These are phyloP conservation scores for Apiospora phragmitis DNA, from an alignment of 2,329 filamentous ascomycete genomes.

Conservation along the genomic window DNA sequence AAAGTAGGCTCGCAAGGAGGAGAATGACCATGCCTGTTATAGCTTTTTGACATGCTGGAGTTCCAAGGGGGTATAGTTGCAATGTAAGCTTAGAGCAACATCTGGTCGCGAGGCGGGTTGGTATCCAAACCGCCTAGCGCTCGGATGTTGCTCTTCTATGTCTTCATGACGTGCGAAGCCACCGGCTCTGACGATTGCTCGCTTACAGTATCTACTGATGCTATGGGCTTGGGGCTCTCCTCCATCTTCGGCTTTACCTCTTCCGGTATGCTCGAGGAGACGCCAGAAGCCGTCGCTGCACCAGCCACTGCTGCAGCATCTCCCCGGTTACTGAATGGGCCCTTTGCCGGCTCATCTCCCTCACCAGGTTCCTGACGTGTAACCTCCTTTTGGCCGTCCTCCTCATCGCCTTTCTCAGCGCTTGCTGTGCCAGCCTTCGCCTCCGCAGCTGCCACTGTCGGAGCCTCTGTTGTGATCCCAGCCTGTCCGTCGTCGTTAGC, in stretches of 20 bases:
- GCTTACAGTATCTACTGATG: neutral
- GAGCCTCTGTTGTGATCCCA: neutral
- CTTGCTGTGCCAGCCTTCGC: neutral
- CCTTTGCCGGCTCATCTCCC: neutral
- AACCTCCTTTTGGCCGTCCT: neutral
- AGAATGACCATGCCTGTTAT: neutral
- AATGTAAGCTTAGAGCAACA: too few relatives aligned
- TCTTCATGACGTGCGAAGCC: neutral
- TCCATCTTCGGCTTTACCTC: neutral
- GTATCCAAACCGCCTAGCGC: too few relatives aligned
- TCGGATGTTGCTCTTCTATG: neutral
- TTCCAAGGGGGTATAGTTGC: neutral
- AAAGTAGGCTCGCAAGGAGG: too few relatives aligned
- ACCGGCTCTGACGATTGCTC: neutral
- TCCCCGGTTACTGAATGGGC: neutral
- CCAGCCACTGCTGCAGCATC: neutral
- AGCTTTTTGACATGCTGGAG: neutral
- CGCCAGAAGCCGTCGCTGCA: neutral
- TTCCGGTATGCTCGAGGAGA: neutral
- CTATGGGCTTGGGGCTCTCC: neutral
- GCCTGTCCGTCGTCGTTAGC: conserved; percentile 1
- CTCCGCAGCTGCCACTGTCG: neutral
- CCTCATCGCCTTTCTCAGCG: neutral
- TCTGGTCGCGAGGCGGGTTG: too few relatives aligned
- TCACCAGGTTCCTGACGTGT: neutral